Base-by-base conservation (phyloP, 805 yeast genomes). In the Myxozyma nipponensis region DNA sequence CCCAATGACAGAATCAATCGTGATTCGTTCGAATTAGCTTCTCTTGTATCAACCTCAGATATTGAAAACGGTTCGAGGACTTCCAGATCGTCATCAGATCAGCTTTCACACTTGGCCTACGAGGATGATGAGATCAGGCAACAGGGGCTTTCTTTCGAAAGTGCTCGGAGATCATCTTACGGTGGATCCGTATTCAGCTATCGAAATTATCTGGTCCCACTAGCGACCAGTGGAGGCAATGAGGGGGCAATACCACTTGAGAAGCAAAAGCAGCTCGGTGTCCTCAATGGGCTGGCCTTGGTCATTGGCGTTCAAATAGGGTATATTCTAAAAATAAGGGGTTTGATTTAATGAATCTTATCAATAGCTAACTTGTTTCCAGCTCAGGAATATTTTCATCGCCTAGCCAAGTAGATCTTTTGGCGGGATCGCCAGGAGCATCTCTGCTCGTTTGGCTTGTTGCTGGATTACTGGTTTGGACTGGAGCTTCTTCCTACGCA, bases 271-370 rank as follows among this genome's bases (percentile, higher is more conserved):
- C 49, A 49, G 23, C 38, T 54, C 24, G 51, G 58, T 17, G 49
- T 56, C 26, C 10, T 49, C 15, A 66, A 69, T 47, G 74, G 75
- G 6, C 60, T 71, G 22, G 66, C 67, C 2, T 61, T 71, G 13
- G 73, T 72, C 2, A 57, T 71, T 21, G 74, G 75, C 4, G 61
- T 71, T n/a, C 74, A 71, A 47, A 66, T 71, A n/a, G 75, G 75
- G 58, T 54, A 23, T n/a, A n/a, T n/a, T n/a, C n/a, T n/a, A n/a
- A n/a, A n/a, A n/a, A n/a, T n/a, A n/a, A n/a, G n/a, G n/a, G n/a
- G n/a, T n/a, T n/a, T n/a, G n/a, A n/a, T n/a, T 41, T n/a, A 9
- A 43, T 21, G 24, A 9, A 22, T 18, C 42, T 21, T 19, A 18
- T 21, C 4, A 35, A 25, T 22, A n/a, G 13, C n/a, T 21, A 15